Evolutionary conservation across 331 rosid genomes (phyloP).

Genomic region (Ulmus americana): DNA sequence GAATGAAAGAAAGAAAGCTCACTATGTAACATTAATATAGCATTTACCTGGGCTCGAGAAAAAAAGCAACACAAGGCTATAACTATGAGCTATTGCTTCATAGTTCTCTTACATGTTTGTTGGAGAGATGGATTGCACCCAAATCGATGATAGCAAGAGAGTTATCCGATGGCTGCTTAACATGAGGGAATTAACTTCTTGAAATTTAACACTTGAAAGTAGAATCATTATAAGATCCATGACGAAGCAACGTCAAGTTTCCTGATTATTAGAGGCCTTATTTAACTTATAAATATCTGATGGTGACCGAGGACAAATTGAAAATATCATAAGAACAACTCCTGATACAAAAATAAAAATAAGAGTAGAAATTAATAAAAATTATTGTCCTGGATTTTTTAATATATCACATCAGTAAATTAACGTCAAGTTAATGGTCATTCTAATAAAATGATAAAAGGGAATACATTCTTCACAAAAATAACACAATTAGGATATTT

Average conservation of each 20-base stretch:
- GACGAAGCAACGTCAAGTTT: no score
- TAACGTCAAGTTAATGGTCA: not conserved
- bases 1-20: constrained; percentile 7
- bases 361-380: no score
- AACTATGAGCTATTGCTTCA: constrained; percentile 84
- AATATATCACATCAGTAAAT: no score
- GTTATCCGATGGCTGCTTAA: constrained; percentile 72
- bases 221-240: not conserved
- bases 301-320: no score
- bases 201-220: constrained; percentile 25
- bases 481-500: not conserved
- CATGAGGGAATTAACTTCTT: constrained; percentile 53
- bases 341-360: no score
- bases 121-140: constrained; percentile 68
- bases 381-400: no score
- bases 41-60: constrained; percentile 71
- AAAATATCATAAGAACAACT: no score
- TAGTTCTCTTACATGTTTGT: constrained; percentile 73
- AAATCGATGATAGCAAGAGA: constrained; percentile 72
- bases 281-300: no score
- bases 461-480: no score
- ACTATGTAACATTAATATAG: constrained; percentile 12
- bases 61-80: constrained; percentile 67
- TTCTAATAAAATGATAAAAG: no score
- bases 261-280: no score